A percentile compares a stretch with the other conserved stretches of the same genome.
Evolutionary conservation across 108 stramenopile genomes (phyloP).

Genomic region (Fragilariopsis cylindrus): DNA sequence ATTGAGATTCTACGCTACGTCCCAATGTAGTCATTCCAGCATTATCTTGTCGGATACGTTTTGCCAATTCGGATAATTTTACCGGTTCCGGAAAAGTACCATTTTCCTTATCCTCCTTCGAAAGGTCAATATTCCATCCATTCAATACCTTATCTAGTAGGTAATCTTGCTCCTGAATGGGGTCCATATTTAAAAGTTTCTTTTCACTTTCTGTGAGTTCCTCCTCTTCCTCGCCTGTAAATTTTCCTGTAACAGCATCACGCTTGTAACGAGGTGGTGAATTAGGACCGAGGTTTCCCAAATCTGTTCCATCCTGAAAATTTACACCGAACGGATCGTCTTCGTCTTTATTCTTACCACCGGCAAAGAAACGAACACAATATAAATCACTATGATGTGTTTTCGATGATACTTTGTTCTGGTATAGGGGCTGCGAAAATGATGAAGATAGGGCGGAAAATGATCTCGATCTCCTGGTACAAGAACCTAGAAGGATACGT

Average conservation of each 20-base stretch:
- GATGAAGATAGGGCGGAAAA: not conserved
- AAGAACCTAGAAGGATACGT: constrained; percentile 3
- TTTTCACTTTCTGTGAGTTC: constrained; percentile 55
- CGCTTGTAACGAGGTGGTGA: constrained; percentile 73
- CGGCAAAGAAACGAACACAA: constrained; percentile 12
- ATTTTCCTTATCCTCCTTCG: constrained; percentile 9
- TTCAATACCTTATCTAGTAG: constrained; percentile 36
- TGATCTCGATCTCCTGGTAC: constrained; percentile 1
- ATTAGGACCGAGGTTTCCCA: constrained; percentile 46
- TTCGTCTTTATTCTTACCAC: constrained; percentile 7
- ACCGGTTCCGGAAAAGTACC: constrained; percentile 7
- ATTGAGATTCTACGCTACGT: constrained; percentile 54
- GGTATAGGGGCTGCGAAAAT: not conserved
- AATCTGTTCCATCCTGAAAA: constrained; percentile 48
- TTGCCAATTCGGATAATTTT: constrained; percentile 45
- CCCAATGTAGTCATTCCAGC: constrained; percentile 74
- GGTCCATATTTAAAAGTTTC: constrained; percentile 59
- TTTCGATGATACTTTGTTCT: not conserved
- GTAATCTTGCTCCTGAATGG: constrained; percentile 41
- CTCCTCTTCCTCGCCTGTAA: constrained; percentile 62
- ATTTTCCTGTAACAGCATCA: constrained; percentile 76
- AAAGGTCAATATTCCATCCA: constrained; percentile 40
- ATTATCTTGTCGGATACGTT: constrained; percentile 61
- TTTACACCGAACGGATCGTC: constrained; percentile 65
- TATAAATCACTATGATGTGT: too few relatives aligned